Evolutionary conservation across 768 basidiomycete species (phyloP).

Genomic region (Boletus reticulatus): DNA sequence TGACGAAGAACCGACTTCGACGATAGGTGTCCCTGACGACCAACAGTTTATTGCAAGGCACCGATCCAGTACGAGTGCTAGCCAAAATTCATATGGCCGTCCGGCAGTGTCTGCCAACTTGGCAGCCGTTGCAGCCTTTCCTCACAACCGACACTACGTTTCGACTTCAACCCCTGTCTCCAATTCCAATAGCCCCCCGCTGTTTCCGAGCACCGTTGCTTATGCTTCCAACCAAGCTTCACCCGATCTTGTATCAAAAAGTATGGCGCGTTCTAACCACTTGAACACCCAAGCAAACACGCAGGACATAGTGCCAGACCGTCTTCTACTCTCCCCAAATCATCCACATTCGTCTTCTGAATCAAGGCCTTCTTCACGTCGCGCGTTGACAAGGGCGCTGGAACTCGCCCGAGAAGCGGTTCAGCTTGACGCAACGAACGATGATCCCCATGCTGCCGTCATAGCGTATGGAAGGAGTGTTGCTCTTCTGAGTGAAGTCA

Average conservation of each 20-base stretch:
- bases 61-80: constrained; percentile 38
- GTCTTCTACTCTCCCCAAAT: constrained; percentile 42
- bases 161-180: constrained; percentile 25
- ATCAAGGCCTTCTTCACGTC: constrained; percentile 68
- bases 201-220: constrained; percentile 13
- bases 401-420: constrained; percentile 91
- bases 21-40: constrained; percentile 28
- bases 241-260: constrained; percentile 57
- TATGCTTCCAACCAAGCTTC: constrained; percentile 45
- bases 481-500: constrained; percentile 83
- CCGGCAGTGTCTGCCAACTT: constrained; percentile 47
- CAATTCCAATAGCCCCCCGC: constrained; percentile 29
- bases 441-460: constrained; percentile 88
- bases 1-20: constrained; percentile 20
- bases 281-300: constrained; percentile 23
- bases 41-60: constrained; percentile 27
- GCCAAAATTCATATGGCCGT: constrained; percentile 30
- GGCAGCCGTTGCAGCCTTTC: constrained; percentile 60
- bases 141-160: constrained; percentile 47
- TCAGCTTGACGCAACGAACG: constrained; percentile 81
- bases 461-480: constrained; percentile 86
- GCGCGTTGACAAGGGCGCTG: constrained; percentile 81
- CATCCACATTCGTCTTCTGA: constrained; percentile 45
- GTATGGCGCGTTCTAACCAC: constrained; percentile 38
- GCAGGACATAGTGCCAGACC: constrained; percentile 44